These are phyloP conservation scores for Neofusicoccum cordaticola DNA, from an alignment of 2,329 filamentous ascomycete species.

Conservation along the genomic window DNA sequence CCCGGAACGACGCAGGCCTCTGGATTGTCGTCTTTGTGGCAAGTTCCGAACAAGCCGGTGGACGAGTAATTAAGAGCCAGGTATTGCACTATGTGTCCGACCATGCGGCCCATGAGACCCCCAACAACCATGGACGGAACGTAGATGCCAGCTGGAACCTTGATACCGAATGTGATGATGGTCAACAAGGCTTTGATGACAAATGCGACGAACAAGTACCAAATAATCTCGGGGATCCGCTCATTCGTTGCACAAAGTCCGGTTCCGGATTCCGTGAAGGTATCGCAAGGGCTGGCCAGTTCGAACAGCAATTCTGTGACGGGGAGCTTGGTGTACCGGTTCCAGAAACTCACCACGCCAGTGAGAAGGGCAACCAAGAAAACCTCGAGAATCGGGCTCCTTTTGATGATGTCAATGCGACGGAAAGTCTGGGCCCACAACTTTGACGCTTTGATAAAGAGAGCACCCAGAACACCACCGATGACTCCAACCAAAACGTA, in stretches of 20 bases:
- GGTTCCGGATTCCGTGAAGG: slow-evolving; percentile 63
- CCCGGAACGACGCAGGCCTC: slow-evolving; percentile 90
- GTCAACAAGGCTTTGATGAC: slow-evolving; percentile 88
- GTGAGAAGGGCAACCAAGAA: slow-evolving; percentile 82
- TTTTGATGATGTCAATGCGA: slow-evolving; percentile 75
- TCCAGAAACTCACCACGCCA: slow-evolving; percentile 88
- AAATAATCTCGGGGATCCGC: slow-evolving; percentile 75
- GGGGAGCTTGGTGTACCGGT: slow-evolving; percentile 79
- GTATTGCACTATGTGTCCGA: slow-evolving; percentile 83
- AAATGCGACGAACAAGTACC: slow-evolving; percentile 72
- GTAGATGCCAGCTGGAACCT: slow-evolving; percentile 94
- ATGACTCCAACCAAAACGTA: slow-evolving; percentile 86
- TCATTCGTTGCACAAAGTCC: slow-evolving; percentile 74
- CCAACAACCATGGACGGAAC: slow-evolving; percentile 99
- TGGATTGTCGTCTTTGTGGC: slow-evolving; percentile 63
- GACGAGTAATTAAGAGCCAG: slow-evolving; percentile 70
- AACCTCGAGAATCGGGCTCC: slow-evolving; percentile 81
- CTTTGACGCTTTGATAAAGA: slow-evolving; percentile 95
- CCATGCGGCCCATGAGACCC: slow-evolving; percentile 81
- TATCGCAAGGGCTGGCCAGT: slow-evolving; percentile 81
- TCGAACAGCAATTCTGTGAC: slow-evolving; percentile 90
- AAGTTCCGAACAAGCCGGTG: slow-evolving; percentile 71
- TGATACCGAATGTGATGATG: slow-evolving; percentile 90
- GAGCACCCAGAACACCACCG: slow-evolving; percentile 78
- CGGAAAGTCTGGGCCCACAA: slow-evolving; percentile 89